Evolutionary conservation across 306 rosid species (phyloP).

Genomic region (Herpetospermum pedunculosum): DNA sequence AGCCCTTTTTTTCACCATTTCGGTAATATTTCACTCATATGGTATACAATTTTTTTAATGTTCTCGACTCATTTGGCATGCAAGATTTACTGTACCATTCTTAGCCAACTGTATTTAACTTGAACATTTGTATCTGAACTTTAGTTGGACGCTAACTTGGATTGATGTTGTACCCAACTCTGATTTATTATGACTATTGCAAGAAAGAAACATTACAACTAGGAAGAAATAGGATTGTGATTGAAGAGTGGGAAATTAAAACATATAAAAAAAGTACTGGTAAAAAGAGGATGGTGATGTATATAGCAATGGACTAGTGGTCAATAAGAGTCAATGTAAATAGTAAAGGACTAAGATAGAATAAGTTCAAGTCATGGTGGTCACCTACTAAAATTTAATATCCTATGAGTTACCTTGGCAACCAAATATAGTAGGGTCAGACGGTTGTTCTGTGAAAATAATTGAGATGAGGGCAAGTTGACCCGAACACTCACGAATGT

Average conservation of each 20-base stretch:
- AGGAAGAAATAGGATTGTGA: not conserved
- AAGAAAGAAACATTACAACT: not conserved
- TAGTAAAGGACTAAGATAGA: too few species aligned
- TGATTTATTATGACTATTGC: not conserved
- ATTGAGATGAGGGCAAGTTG: not conserved
- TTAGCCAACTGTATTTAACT: not conserved
- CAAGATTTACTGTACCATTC: not conserved
- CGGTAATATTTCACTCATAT: not conserved
- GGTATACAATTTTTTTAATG: not conserved
- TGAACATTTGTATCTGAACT: not conserved
- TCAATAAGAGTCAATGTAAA: too few species aligned
- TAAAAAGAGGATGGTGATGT: not conserved
- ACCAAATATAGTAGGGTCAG: too few species aligned
- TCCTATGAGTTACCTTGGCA: too few species aligned
- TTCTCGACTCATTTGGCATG: not conserved
- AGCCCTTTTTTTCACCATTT: not conserved
- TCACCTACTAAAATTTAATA: too few species aligned
- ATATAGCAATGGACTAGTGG: not conserved
- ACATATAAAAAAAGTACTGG: not conserved
- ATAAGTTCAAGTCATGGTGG: too few species aligned
- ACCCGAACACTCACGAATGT: not conserved
- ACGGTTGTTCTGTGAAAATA: too few species aligned
- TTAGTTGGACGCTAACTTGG: not conserved
- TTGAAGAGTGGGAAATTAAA: not conserved
- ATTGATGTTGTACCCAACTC: not conserved